phyloP scores from a whole-genome alignment of 1,284 basidiomycete species.

The Puccinia polysora region DNA sequence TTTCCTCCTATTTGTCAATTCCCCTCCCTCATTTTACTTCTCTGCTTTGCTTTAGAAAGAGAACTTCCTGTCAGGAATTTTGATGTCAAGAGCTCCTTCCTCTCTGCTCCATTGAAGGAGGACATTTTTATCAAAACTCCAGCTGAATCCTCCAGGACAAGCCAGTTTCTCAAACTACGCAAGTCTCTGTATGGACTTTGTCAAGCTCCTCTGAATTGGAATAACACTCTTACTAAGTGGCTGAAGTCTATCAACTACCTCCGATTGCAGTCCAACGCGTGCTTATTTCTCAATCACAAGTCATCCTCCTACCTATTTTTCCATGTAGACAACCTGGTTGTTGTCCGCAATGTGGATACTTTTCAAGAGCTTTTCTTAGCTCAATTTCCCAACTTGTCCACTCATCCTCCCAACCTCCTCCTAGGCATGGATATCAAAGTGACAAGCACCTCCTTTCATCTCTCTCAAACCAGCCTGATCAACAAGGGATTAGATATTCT shows the following conservation, averaged over 20 bases:
- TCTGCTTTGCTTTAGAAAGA: conserved; percentile 53
- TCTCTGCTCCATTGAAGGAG: conserved; percentile 56
- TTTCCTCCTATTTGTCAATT: conserved; percentile 55
- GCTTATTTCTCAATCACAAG: neutral
- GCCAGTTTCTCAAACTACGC: neutral
- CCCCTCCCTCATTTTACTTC: conserved; percentile 52
- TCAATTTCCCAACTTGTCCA: conserved; percentile 1
- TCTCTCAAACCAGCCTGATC: neutral
- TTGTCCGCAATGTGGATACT: neutral
- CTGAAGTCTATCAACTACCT: neutral
- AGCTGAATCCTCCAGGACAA: conserved; percentile 44
- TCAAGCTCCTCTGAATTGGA: conserved; percentile 1
- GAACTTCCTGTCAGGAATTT: conserved; percentile 55
- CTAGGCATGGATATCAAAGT: conserved; percentile 1
- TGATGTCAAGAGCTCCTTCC: conserved; percentile 56
- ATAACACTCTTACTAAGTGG: neutral
- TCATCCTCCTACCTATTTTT: neutral
- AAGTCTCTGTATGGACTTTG: conserved; percentile 8
- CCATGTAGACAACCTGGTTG: conserved; percentile 13
- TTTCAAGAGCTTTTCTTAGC: neutral
- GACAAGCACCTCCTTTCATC: neutral
- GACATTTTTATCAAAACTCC: conserved; percentile 54
- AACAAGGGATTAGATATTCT: neutral
- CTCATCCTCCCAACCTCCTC: neutral
- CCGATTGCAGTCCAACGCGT: neutral